A percentile compares a stretch with the other conserved stretches of the same genome.
phyloP scores from a whole-genome alignment of 805 yeast genomes.

The Lipomyces starkeyi region DNA sequence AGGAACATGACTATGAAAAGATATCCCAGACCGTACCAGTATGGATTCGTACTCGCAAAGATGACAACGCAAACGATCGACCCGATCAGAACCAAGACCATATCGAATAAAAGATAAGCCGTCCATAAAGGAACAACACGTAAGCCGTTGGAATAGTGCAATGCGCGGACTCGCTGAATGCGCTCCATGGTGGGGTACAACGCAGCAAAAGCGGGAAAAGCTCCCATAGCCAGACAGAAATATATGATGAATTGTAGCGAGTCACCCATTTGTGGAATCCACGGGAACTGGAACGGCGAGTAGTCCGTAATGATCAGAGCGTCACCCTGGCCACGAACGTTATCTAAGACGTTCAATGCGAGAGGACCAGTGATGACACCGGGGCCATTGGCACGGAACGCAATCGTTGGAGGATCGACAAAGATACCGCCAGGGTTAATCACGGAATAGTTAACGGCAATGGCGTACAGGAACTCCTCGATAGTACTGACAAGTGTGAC shows the following conservation, averaged over 20 bases:
- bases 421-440: conserved; percentile 47
- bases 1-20: conserved; percentile 44
- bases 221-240: conserved; percentile 47
- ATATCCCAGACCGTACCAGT: conserved; percentile 44
- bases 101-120: conserved; percentile 44
- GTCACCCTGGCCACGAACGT: conserved; percentile 43
- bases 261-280: conserved; percentile 45
- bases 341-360: conserved; percentile 43
- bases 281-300: conserved; percentile 46
- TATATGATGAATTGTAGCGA: conserved; percentile 46
- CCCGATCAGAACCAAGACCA: conserved; percentile 38
- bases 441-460: conserved; percentile 39
- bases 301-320: conserved; percentile 41
- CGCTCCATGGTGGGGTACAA: conserved; percentile 48
- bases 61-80: conserved; percentile 43
- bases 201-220: conserved; percentile 47
- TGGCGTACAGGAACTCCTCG: conserved; percentile 37
- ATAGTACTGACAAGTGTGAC: conserved; percentile 36
- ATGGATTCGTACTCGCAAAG: conserved; percentile 40
- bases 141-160: conserved; percentile 50
- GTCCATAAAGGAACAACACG: conserved; percentile 46
- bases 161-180: conserved; percentile 45
- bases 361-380: conserved; percentile 40
- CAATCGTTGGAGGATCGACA: conserved; percentile 40
- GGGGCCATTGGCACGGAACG: conserved; percentile 42